Evolutionary conservation across 169 alveolate species (phyloP).

Genomic region (Perkinsus olseni): DNA sequence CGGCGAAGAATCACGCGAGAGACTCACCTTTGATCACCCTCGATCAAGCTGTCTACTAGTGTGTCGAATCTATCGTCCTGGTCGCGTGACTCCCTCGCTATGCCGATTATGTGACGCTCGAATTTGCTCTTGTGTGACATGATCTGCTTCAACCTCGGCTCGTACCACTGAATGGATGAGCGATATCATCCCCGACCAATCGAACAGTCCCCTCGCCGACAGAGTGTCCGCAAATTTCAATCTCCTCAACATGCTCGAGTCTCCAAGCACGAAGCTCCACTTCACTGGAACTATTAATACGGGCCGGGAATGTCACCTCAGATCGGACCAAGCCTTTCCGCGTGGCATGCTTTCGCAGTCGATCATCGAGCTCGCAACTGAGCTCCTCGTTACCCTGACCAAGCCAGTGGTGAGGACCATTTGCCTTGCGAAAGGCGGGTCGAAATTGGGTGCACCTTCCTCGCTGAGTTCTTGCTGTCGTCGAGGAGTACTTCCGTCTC

Average conservation of each 20-base stretch:
- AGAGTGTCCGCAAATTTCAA: too few species aligned
- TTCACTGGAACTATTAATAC: too few species aligned
- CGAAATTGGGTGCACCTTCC: background rate
- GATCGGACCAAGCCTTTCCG: background rate
- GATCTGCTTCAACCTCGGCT: background rate
- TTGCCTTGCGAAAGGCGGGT: too few species aligned
- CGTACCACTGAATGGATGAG: background rate
- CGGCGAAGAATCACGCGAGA: background rate
- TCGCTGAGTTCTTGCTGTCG: background rate
- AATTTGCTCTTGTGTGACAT: background rate
- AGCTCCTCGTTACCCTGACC: background rate
- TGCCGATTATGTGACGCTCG: background rate
- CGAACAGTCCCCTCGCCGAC: too few species aligned
- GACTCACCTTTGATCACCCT: background rate
- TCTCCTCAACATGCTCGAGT: too few species aligned
- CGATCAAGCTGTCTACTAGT: background rate
- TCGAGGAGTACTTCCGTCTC: background rate
- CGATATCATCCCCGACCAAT: too few species aligned
- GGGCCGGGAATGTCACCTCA: background rate
- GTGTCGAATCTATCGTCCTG: background rate
- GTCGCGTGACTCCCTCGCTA: background rate
- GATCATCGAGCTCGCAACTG: background rate
- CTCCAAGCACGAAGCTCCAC: too few species aligned
- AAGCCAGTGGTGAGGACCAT: too few species aligned
- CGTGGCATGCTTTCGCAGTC: background rate